Evolutionary conservation across 352 stramenopile species (phyloP).

Genomic region (Phytopythium oedochilum): DNA sequence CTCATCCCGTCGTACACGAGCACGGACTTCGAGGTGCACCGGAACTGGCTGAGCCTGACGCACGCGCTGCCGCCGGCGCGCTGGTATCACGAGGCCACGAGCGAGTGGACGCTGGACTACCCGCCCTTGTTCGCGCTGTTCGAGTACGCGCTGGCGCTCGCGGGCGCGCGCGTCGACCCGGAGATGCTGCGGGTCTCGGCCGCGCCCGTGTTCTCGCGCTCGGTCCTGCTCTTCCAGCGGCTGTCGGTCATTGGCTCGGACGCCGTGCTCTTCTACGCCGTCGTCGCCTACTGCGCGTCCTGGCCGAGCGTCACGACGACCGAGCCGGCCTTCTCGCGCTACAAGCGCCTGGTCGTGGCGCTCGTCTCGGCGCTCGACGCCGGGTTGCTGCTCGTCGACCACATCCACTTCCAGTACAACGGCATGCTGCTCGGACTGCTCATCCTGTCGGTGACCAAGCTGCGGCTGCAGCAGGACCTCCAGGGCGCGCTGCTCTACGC

Average conservation of each 20-base stretch:
- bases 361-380: conserved; percentile 91
- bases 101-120: conserved; percentile 98
- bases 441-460: conserved; percentile 87
- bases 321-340: conserved; percentile 49
- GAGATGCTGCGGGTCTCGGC: conserved; percentile 62
- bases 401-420: conserved; percentile 99
- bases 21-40: conserved; percentile 98
- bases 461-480: conserved; percentile 77
- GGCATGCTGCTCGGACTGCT: conserved; percentile 95
- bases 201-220: conserved; percentile 47
- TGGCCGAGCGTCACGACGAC: conserved; percentile 78
- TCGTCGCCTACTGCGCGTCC: conserved; percentile 72
- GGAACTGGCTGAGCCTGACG: conserved; percentile 98
- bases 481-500: conserved; percentile 90
- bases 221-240: conserved; percentile 89
- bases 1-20: conserved; percentile 92
- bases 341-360: conserved; percentile 70
- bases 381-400: conserved; percentile 95
- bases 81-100: conserved; percentile 96
- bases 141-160: conserved; percentile 86
- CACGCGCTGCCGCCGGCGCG: conserved; percentile 70
- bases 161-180: conserved; percentile 48
- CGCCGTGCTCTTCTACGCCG: conserved; percentile 82
- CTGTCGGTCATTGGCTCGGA: conserved; percentile 91
- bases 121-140: conserved; percentile 97